Evolutionary conservation across 805 yeast genomes (phyloP).

Genomic region (Metschnikowia peoriensis): DNA sequence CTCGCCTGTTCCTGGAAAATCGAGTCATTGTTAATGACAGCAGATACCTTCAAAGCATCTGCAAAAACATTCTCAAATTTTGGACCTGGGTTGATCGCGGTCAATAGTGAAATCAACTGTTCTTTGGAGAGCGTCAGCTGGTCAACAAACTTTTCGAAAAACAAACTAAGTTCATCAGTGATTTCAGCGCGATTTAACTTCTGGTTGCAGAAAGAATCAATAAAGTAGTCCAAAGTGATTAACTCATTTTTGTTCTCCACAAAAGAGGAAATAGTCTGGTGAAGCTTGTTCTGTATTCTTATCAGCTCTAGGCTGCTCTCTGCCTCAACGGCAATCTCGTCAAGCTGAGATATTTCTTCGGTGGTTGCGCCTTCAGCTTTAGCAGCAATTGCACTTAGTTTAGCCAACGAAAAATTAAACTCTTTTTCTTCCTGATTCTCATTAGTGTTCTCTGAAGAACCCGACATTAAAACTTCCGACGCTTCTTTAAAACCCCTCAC

Average conservation of each 20-base stretch:
- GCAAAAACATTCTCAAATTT: constrained; percentile 23
- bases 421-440: constrained; percentile 48
- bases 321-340: constrained; percentile 30
- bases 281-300: constrained; percentile 47
- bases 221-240: constrained; percentile 27
- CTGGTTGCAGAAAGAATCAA: constrained; percentile 18
- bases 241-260: constrained; percentile 27
- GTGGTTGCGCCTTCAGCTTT: constrained; percentile 10
- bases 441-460: constrained; percentile 34
- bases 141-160: constrained; percentile 30
- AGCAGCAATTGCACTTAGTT: constrained; percentile 56
- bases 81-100: constrained; percentile 39
- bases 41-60: constrained; percentile 51
- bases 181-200: constrained; percentile 4
- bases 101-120: constrained; percentile 53
- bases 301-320: constrained; percentile 49
- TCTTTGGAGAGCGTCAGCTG: constrained; percentile 39
- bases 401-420: constrained; percentile 67
- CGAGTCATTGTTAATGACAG: constrained; percentile 32
- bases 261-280: constrained; percentile 19
- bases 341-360: constrained; percentile 4
- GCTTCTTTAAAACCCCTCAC: constrained; percentile 52
- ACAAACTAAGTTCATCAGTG: constrained; percentile 21
- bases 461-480: constrained; percentile 42
- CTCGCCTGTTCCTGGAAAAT: constrained; percentile 22